These are phyloP conservation scores for Suzukiozyma palmioleophila DNA, from an alignment of 1,139 yeast genomes.

Conservation along the genomic window DNA sequence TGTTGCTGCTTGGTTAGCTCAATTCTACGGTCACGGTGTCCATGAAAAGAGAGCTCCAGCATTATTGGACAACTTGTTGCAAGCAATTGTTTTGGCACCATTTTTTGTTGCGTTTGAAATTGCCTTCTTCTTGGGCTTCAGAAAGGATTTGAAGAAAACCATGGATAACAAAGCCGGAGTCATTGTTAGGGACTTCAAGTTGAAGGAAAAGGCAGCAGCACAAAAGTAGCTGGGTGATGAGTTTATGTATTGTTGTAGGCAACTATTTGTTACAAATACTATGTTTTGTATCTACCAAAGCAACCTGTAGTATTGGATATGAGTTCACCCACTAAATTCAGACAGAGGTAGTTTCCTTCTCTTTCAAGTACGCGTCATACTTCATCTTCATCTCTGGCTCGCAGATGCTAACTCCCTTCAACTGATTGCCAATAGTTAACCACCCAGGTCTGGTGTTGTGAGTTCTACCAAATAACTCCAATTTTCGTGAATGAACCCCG, in stretches of 20 bases:
- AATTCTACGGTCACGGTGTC: constrained; percentile 83
- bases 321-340: not conserved
- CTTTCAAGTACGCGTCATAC: constrained; percentile 21
- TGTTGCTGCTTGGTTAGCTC: constrained; percentile 69
- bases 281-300: too few relatives aligned
- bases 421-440: constrained; percentile 85
- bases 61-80: constrained; percentile 71
- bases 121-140: constrained; percentile 62
- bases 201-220: constrained; percentile 10
- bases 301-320: not conserved
- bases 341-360: not conserved
- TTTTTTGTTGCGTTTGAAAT: constrained; percentile 80
- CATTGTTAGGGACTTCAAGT: constrained; percentile 21
- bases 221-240: not conserved
- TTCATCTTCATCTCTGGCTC: constrained; percentile 53
- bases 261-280: too few relatives aligned
- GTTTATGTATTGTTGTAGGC: too few relatives aligned
- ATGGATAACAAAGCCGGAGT: constrained; percentile 53
- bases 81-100: constrained; percentile 88
- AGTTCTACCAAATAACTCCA: constrained; percentile 85
- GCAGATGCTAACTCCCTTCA: constrained; percentile 53
- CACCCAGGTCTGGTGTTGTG: constrained; percentile 88
- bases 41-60: constrained; percentile 88
- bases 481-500: constrained; percentile 68
- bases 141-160: constrained; percentile 46